Conservation (phyloP, 1,284 basidiomycete species). For the Melampsora americana region DNA sequence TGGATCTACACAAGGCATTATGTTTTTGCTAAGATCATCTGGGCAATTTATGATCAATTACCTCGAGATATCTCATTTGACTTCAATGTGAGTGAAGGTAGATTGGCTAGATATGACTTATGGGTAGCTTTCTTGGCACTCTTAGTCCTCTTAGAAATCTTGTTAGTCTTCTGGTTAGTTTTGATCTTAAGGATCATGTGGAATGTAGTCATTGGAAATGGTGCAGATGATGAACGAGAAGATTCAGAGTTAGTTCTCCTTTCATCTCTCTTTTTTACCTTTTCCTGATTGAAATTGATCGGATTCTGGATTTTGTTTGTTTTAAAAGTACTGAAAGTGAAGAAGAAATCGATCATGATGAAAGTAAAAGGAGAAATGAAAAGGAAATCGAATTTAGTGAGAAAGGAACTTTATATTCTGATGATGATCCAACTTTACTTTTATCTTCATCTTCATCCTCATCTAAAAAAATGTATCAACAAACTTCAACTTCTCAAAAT, state of each 20-base stretch:
- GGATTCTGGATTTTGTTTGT: too few relatives aligned
- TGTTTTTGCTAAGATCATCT: slow-evolving; percentile 31
- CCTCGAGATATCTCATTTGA: slow-evolving; percentile 33
- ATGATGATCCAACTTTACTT: too few relatives aligned
- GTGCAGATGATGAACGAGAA: slow-evolving; percentile 17
- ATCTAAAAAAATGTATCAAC: too few relatives aligned
- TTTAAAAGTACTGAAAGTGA: too few relatives aligned
- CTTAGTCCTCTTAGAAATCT: slow-evolving; percentile 21
- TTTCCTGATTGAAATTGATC: too few relatives aligned
- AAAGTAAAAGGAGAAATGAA: too few relatives aligned
- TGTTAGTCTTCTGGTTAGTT: slow-evolving; percentile 31
- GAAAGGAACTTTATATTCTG: too few relatives aligned
- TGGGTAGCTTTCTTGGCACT: slow-evolving; percentile 11
- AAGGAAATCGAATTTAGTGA: too few relatives aligned
- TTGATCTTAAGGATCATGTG: slow-evolving; percentile 30
- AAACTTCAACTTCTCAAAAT: too few relatives aligned
- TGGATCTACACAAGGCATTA: slow-evolving; percentile 42
- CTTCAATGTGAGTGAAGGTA: slow-evolving; percentile 14
- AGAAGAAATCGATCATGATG: too few relatives aligned
- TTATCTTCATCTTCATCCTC: too few relatives aligned
- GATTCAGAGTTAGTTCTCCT: slow-evolving; percentile 28
- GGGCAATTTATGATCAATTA: slow-evolving; percentile 20
- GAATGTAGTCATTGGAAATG: slow-evolving; percentile 26
- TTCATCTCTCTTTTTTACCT: background rate
- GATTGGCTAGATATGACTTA: background rate